These are phyloP conservation scores for Beauveria asiatica DNA, from an alignment of 2,329 filamentous ascomycete species.

Conservation along the genomic window DNA sequence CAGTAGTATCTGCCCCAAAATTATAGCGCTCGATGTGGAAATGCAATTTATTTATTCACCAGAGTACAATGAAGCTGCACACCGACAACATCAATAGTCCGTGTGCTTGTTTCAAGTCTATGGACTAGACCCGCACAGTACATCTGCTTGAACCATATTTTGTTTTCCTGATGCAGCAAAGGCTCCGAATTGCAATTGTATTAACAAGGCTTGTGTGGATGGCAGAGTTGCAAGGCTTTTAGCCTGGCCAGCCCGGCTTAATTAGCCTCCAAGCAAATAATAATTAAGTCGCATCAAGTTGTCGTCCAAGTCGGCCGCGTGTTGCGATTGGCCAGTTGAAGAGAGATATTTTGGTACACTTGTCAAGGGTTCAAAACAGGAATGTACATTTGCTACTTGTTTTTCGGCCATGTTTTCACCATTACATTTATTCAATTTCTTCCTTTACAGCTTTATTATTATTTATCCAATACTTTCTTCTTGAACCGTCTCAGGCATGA, in stretches of 20 bases:
- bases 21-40: background rate
- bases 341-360: no score
- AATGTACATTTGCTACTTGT: no score
- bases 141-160: background rate
- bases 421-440: no score
- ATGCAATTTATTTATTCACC: background rate
- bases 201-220: background rate
- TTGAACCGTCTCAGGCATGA: background rate
- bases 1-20: background rate
- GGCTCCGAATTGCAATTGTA: background rate
- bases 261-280: no score
- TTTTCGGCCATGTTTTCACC: no score
- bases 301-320: background rate
- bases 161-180: background rate
- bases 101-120: slow-evolving; percentile 1
- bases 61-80: background rate
- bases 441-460: background rate
- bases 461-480: background rate
- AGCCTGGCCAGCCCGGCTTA: background rate
- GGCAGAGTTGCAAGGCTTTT: background rate
- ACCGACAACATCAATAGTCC: slow-evolving; percentile 1
- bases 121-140: background rate
- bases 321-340: background rate
- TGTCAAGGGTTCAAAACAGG: no score
- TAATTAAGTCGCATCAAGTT: no score